A percentile compares a stretch with the other conserved stretches of the same genome.
Evolutionary conservation across 306 rosid species (phyloP).

Genomic region (Ormosia semicastrata): DNA sequence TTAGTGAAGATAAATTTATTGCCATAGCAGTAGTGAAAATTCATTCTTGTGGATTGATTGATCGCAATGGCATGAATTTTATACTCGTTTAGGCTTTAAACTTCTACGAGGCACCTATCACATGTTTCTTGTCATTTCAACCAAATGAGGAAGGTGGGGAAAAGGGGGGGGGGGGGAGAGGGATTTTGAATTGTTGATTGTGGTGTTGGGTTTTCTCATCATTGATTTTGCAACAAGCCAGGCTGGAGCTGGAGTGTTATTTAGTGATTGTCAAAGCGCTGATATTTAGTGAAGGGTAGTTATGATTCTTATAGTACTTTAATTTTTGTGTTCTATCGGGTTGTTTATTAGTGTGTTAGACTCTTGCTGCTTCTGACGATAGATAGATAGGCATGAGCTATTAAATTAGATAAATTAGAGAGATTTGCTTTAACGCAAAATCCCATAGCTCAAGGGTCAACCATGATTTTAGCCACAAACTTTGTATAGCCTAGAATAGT

Average conservation of each 20-base stretch:
- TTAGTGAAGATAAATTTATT: slow-evolving; percentile 6
- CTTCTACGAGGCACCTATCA: slow-evolving; percentile 15
- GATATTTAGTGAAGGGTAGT: neutral
- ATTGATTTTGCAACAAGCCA: neutral
- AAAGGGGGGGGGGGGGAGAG: neutral
- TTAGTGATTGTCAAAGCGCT: slow-evolving; percentile 6
- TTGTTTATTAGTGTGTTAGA: neutral
- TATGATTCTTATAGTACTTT: neutral
- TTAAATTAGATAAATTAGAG: too few species aligned
- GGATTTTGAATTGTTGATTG: slow-evolving; percentile 14
- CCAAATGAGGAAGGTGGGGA: neutral
- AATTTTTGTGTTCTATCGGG: neutral
- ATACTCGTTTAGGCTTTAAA: slow-evolving; percentile 17
- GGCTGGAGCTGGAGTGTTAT: slow-evolving; percentile 6
- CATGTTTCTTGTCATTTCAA: slow-evolving; percentile 21
- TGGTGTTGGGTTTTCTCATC: slow-evolving; percentile 5
- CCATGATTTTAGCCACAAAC: too few species aligned
- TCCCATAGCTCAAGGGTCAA: too few species aligned
- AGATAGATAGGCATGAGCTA: too few species aligned
- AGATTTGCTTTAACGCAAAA: too few species aligned
- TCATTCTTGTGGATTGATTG: slow-evolving; percentile 6
- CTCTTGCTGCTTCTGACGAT: too few species aligned
- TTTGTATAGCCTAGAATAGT: too few species aligned
- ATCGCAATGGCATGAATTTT: neutral
- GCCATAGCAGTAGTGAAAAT: slow-evolving; percentile 12